Percentiles rank a stretch among this genome's conserved stretches.
phyloP scores from a whole-genome alignment of 2,329 filamentous ascomycete species.

The Penicillium capsulatum region DNA sequence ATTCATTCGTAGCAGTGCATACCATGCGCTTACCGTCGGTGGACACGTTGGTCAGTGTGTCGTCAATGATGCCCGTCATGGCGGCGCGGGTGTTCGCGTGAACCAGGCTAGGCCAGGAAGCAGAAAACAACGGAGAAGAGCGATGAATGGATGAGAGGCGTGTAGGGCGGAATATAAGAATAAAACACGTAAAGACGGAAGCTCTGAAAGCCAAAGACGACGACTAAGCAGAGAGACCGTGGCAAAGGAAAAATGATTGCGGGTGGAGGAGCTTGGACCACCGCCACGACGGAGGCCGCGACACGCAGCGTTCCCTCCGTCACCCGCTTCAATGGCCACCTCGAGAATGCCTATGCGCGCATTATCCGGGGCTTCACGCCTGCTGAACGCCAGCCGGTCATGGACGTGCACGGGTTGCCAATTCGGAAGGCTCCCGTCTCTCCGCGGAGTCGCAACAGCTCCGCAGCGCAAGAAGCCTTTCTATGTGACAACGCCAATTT shows the following conservation, averaged over 20 bases:
- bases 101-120: too few species aligned
- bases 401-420: constrained; percentile 33
- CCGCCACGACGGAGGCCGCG: constrained; percentile 27
- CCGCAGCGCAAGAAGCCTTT: constrained; percentile 64
- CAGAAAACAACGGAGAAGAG: too few species aligned
- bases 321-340: constrained; percentile 25
- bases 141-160: too few species aligned
- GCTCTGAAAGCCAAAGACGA: too few species aligned
- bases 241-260: constrained; percentile 25
- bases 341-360: constrained; percentile 27
- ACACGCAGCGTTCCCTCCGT: constrained; percentile 13
- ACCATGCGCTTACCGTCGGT: constrained; percentile 39
- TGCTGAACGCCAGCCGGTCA: constrained; percentile 20
- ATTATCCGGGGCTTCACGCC: constrained; percentile 29
- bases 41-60: constrained; percentile 40
- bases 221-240: too few species aligned
- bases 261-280: constrained; percentile 38
- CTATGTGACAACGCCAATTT: constrained; percentile 95
- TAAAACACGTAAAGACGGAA: too few species aligned
- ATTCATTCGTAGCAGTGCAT: neutral
- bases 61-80: constrained; percentile 34
- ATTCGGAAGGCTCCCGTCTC: constrained; percentile 14
- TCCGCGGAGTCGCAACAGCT: constrained; percentile 25
- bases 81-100: constrained; percentile 1
- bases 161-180: too few species aligned